These are phyloP conservation scores for Kwoniella shandongensis DNA, from an alignment of 768 basidiomycete genomes.

Conservation along the genomic window DNA sequence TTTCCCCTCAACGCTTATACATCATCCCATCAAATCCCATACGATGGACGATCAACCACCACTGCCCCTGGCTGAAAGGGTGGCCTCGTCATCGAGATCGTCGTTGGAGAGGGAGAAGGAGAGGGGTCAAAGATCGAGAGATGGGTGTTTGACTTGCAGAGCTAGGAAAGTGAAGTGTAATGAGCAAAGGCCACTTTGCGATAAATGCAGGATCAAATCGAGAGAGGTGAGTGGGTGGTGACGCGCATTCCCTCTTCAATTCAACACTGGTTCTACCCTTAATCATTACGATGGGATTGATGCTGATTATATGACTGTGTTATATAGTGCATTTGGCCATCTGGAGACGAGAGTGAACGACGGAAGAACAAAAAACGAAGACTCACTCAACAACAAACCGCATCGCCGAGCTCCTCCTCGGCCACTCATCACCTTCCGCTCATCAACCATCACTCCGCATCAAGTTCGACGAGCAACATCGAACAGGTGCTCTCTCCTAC, in stretches of 20 bases:
- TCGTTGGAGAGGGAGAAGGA: too few relatives aligned
- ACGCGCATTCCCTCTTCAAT: background rate
- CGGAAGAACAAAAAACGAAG: constrained; percentile 17
- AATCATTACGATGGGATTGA: too few relatives aligned
- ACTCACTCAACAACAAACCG: constrained; percentile 1
- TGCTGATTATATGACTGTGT: background rate
- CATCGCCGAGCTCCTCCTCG: constrained; percentile 3
- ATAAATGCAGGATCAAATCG: constrained; percentile 21
- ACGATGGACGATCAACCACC: background rate
- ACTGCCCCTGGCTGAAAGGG: background rate
- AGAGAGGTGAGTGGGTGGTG: constrained; percentile 14
- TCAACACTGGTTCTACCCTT: too few relatives aligned
- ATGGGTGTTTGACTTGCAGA: constrained; percentile 27
- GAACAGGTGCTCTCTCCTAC: background rate
- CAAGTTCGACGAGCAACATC: background rate
- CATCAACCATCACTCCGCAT: background rate
- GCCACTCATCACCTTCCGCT: background rate
- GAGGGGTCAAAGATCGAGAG: constrained; percentile 12
- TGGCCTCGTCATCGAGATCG: too few relatives aligned
- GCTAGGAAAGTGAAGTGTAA: constrained; percentile 25
- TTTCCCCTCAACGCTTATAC: background rate
- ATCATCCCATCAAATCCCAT: background rate
- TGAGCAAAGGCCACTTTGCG: constrained; percentile 18
- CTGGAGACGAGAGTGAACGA: constrained; percentile 16
- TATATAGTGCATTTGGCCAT: constrained; percentile 18